These are phyloP conservation scores for Thyridium curvatum DNA, from an alignment of 2,329 filamentous ascomycete genomes.

Conservation along the genomic window DNA sequence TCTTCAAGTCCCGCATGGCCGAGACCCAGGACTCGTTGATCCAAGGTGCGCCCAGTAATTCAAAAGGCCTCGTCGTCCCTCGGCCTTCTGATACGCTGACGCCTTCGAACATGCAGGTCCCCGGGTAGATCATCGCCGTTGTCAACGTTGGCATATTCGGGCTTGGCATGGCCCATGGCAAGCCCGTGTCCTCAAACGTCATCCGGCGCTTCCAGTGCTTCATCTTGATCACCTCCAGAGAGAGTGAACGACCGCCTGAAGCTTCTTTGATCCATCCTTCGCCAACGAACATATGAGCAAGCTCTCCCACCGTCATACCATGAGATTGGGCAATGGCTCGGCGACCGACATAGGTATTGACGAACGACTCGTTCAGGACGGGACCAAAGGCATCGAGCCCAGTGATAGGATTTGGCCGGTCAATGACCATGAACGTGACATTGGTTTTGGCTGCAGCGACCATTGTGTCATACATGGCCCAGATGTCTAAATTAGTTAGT, in stretches of 20 bases:
- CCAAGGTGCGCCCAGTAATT: conserved; percentile 9
- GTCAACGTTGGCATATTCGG: conserved; percentile 9
- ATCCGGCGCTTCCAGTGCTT: conserved; percentile 7
- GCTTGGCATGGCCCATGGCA: conserved; percentile 8
- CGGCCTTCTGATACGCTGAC: conserved; percentile 7
- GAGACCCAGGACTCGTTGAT: conserved; percentile 8
- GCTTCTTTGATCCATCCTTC: conserved; percentile 8
- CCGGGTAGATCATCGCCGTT: conserved; percentile 8
- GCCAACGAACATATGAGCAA: conserved; percentile 7
- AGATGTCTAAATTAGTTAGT: conserved; percentile 5
- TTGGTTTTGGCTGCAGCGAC: conserved; percentile 4
- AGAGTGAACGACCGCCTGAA: background rate
- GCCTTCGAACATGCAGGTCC: conserved; percentile 9
- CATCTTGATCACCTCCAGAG: conserved; percentile 6
- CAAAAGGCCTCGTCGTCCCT: conserved; percentile 8
- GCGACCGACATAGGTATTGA: conserved; percentile 5
- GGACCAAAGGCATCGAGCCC: conserved; percentile 6
- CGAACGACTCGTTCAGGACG: conserved; percentile 4
- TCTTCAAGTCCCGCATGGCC: conserved; percentile 4
- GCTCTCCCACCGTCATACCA: conserved; percentile 10
- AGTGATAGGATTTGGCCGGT: conserved; percentile 9
- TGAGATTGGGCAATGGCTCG: conserved; percentile 8
- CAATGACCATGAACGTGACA: conserved; percentile 4
- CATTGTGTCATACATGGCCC: conserved; percentile 9
- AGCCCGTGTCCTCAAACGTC: conserved; percentile 5